phyloP scores from a whole-genome alignment of 2,329 filamentous ascomycete genomes.

The Colletotrichum karsti region DNA sequence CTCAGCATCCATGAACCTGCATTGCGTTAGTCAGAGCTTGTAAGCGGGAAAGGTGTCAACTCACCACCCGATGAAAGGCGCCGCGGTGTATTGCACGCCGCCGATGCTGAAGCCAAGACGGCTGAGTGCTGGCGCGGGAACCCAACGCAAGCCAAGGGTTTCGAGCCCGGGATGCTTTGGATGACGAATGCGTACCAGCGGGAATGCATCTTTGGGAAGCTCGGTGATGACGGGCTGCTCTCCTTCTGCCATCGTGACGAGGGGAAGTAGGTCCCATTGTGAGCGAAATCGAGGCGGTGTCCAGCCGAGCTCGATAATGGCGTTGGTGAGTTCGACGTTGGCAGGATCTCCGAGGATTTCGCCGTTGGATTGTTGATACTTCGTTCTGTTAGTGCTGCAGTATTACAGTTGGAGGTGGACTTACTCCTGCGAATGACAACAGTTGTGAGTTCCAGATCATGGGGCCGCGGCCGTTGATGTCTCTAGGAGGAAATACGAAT shows the following conservation, averaged over 20 bases:
- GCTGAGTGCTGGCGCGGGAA: constrained; percentile 26
- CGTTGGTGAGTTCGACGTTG: constrained; percentile 24
- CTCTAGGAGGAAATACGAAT: constrained; percentile 25
- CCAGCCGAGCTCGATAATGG: constrained; percentile 27
- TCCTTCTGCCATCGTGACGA: constrained; percentile 26
- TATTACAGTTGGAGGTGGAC: not conserved
- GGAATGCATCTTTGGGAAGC: constrained; percentile 21
- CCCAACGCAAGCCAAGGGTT: constrained; percentile 24
- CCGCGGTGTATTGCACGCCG: constrained; percentile 24
- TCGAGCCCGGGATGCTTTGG: constrained; percentile 24
- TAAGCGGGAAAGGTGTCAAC: not conserved
- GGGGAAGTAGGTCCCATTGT: constrained; percentile 24
- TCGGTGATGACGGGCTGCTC: constrained; percentile 26
- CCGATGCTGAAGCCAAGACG: constrained; percentile 28
- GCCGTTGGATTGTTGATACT: constrained; percentile 25
- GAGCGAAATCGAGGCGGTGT: constrained; percentile 23
- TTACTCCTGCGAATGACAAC: constrained; percentile 21
- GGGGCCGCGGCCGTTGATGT: constrained; percentile 19
- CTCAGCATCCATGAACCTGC: constrained; percentile 28
- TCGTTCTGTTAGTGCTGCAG: not conserved
- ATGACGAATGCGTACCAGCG: constrained; percentile 24
- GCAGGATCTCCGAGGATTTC: constrained; percentile 22
- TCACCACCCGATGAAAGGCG: constrained; percentile 24
- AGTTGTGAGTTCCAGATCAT: constrained; percentile 28
- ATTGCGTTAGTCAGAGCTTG: not conserved